Base-by-base conservation (phyloP, 352 stramenopile species). In the Globisporangium cystogenes region DNA sequence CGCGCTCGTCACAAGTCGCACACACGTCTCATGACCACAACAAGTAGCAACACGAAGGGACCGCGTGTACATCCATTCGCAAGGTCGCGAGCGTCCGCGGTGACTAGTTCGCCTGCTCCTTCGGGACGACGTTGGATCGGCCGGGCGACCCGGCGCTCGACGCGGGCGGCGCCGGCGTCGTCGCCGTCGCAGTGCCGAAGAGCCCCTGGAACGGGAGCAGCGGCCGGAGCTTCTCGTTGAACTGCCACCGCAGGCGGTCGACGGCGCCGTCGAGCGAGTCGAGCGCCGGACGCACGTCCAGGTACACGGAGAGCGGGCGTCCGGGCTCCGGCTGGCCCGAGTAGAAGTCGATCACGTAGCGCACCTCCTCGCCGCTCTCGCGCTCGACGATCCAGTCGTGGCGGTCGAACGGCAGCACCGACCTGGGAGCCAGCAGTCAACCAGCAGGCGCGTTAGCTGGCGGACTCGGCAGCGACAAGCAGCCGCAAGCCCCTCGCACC, bases 311-410 rank as follows among this genome's bases (percentile, higher is more conserved):
- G 26, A 98, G 81, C 33, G 78, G 81, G 26, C 74, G 78, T 8
- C 82, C 74, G 12, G 81, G 77, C 60, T 70, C 64, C 6, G 53
- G 77, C 76, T 98, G 93, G 50, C 97, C 94, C 29, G 97, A 90
- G 72, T 99, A 99, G 68, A 99, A 99, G 74, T 99, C 97, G 76
- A 99, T 99, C 39, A 99, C 86, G 69, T 99, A 99, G 31, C 96
- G 88, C 48, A 98, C 87, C 62, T 97, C 83, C 48, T 88, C 85
- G 48, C 89, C 89, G 43, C 26, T 53, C 18, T 86, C 77, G 50
- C 94, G 78, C 47, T 98, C 81, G 16, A 99, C 85, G 27, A 98
- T 89, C 97, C 97, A 99, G 78, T 99, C 97, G 72, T 99, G 97
- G 33, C 97, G 84, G 72, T 99, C 96, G 65, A 99, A 99, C 7